Conservation (phyloP, 306 rosid genomes). For the Biancaea sappan region DNA sequence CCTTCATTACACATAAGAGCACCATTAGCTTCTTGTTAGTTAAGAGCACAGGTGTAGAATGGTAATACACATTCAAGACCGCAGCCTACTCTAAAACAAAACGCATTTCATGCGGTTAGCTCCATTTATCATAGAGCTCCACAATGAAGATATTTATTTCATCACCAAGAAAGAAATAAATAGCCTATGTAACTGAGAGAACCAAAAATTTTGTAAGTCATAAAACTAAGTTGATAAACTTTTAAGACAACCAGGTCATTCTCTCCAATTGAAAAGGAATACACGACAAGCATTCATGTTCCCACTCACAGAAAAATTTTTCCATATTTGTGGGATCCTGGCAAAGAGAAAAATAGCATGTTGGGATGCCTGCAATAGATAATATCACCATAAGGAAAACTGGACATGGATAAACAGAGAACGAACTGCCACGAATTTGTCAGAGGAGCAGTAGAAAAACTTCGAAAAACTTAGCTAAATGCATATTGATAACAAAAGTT, state of each 20-base stretch:
- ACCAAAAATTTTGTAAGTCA: conserved; percentile 23
- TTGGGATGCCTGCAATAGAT: conserved; percentile 79
- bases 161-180: conserved; percentile 16
- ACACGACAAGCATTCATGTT: conserved; percentile 27
- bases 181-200: background rate
- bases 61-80: conserved; percentile 2
- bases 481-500: conserved; percentile 6
- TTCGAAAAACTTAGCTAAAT: conserved; percentile 20
- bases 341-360: conserved; percentile 89
- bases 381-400: conserved; percentile 35
- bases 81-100: background rate
- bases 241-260: conserved; percentile 8
- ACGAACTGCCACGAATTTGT: background rate
- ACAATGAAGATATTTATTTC: conserved; percentile 21
- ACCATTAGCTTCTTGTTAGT: conserved; percentile 24
- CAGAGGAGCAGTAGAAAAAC: conserved; percentile 7
- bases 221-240: conserved; percentile 9
- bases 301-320: conserved; percentile 80
- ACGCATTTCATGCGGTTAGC: conserved; percentile 13
- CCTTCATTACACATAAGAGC: conserved; percentile 7
- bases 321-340: conserved; percentile 94
- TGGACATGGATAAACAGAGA: background rate
- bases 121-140: background rate
- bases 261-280: conserved; percentile 28
- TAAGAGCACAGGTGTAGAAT: conserved; percentile 9